Conservation (phyloP, 2,329 filamentous ascomycete species). For the Hypoxylon sp. region DNA sequence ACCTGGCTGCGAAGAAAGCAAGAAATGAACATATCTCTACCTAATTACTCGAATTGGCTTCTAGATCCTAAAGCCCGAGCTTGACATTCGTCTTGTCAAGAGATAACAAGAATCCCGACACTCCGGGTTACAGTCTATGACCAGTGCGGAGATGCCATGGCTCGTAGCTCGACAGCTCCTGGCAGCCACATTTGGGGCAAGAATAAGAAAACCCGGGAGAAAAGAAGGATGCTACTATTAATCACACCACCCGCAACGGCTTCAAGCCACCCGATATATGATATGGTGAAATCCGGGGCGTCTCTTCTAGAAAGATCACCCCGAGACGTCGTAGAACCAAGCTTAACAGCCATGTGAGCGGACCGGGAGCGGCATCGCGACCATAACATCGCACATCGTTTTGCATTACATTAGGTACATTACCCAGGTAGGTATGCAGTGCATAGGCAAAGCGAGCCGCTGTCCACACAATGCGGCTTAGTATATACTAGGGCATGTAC, state of each 20-base stretch:
- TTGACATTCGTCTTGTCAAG: slow-evolving; percentile 4
- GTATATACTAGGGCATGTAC: slow-evolving; percentile 12
- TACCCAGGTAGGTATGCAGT: too few relatives aligned
- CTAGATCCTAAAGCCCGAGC: background rate
- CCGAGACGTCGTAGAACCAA: slow-evolving; percentile 12
- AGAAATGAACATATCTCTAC: too few relatives aligned
- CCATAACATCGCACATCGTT: slow-evolving; percentile 21
- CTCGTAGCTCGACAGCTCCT: background rate
- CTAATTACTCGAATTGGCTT: background rate
- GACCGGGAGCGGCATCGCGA: too few relatives aligned
- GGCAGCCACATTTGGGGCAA: background rate
- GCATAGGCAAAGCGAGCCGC: slow-evolving; percentile 10
- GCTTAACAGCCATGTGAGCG: slow-evolving; percentile 4
- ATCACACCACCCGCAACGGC: slow-evolving; percentile 4
- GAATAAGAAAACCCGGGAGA: slow-evolving; percentile 12
- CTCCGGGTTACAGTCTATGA: slow-evolving; percentile 2
- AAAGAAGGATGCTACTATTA: background rate
- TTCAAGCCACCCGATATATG: background rate
- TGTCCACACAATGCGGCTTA: slow-evolving; percentile 11
- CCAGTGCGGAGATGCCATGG: too few relatives aligned
- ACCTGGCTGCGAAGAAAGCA: too few relatives aligned
- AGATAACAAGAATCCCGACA: slow-evolving; percentile 18
- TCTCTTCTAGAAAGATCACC: slow-evolving; percentile 18
- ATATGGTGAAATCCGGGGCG: background rate
- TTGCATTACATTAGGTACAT: slow-evolving; percentile 2